A percentile compares a stretch with the other conserved stretches of the same genome.
Evolutionary conservation across 192 early-diverging fungal genomes (phyloP).

Genomic region (Linderina pennispora): DNA sequence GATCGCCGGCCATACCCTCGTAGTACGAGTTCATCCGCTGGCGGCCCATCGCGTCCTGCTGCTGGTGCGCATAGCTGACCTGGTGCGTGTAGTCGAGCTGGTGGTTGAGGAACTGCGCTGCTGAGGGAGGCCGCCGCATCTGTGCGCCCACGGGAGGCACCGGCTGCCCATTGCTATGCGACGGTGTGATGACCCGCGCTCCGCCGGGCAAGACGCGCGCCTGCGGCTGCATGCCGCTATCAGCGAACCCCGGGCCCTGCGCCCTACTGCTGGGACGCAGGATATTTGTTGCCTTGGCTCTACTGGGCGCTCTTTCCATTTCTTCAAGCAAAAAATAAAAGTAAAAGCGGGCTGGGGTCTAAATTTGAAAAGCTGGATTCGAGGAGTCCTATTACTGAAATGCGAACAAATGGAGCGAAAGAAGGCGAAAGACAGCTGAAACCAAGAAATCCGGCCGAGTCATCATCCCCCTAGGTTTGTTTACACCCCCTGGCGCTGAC

Average conservation of each 20-base stretch:
- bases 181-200: constrained; percentile 26
- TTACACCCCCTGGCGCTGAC: too few relatives aligned
- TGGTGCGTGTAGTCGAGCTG: constrained; percentile 11
- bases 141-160: constrained; percentile 6
- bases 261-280: constrained; percentile 40
- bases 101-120: constrained; percentile 19
- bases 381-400: too few relatives aligned
- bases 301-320: constrained; percentile 43
- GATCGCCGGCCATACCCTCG: constrained; percentile 27
- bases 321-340: too few relatives aligned
- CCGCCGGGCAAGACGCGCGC: constrained; percentile 13
- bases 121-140: constrained; percentile 33
- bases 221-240: background rate
- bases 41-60: constrained; percentile 4
- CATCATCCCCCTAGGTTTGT: too few relatives aligned
- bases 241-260: constrained; percentile 9
- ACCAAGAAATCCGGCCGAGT: background rate
- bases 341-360: too few relatives aligned
- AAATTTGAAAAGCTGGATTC: too few relatives aligned
- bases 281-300: constrained; percentile 45
- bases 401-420: too few relatives aligned
- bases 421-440: background rate
- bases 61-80: background rate
- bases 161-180: constrained; percentile 11
- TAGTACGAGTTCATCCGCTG: constrained; percentile 36